Conservation (phyloP, 2,329 filamentous ascomycete species). For the Monosporascus ibericus region DNA sequence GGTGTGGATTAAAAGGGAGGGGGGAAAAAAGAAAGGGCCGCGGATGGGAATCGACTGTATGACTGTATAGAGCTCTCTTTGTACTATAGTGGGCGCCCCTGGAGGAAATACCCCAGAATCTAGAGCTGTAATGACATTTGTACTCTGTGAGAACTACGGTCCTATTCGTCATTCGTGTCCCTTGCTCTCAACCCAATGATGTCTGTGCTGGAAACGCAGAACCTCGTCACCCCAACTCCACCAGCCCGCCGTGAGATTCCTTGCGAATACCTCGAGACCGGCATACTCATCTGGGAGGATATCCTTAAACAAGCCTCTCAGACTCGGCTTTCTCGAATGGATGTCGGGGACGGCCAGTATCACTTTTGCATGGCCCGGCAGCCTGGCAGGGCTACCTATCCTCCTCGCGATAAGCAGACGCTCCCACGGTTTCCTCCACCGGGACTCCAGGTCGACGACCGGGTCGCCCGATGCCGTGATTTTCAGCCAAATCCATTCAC, state of each 20-base stretch:
- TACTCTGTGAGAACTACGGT: constrained; percentile 3
- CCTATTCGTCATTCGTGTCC: constrained; percentile 6
- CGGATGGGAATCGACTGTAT: constrained; percentile 2
- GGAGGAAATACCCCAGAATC: too few species aligned
- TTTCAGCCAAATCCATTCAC: constrained; percentile 79
- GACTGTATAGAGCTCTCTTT: too few species aligned
- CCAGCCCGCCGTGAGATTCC: constrained; percentile 70
- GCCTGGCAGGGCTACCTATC: constrained; percentile 23
- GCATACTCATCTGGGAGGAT: constrained; percentile 45
- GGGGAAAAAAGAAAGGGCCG: neutral
- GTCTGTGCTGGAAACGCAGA: constrained; percentile 58
- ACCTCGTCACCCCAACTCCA: constrained; percentile 74
- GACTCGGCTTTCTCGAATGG: constrained; percentile 72
- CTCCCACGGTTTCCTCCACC: constrained; percentile 74
- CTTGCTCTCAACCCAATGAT: constrained; percentile 38
- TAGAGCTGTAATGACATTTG: too few species aligned
- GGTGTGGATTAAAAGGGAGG: constrained; percentile 9
- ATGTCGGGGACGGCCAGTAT: constrained; percentile 67
- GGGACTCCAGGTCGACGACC: constrained; percentile 51
- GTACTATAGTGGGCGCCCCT: too few species aligned
- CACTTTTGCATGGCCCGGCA: constrained; percentile 43
- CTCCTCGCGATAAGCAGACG: constrained; percentile 57
- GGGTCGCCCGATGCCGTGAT: constrained; percentile 60
- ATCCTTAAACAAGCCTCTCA: constrained; percentile 54
- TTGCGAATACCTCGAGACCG: constrained; percentile 71